phyloP scores from a whole-genome alignment of 257 asterid species.

The Ligustrum vulgare region DNA sequence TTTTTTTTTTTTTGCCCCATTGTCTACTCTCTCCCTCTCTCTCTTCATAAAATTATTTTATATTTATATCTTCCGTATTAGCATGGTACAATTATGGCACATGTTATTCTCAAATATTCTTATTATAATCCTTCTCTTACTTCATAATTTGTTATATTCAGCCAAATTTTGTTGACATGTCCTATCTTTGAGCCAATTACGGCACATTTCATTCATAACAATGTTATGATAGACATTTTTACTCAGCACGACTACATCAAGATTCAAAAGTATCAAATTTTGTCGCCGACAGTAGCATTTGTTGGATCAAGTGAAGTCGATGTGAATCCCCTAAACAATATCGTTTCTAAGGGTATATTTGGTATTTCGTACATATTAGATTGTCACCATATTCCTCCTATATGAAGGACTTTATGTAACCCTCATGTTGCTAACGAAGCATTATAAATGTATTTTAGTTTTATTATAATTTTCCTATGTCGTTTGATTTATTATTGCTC shows the following conservation, averaged over 20 bases:
- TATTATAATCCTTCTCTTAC: slow-evolving; percentile 34
- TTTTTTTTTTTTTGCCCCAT: too few relatives aligned
- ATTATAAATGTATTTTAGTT: too few relatives aligned
- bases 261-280: background rate
- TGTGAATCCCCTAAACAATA: too few relatives aligned
- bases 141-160: slow-evolving; percentile 28
- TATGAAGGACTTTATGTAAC: too few relatives aligned
- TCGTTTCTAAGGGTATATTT: background rate
- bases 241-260: background rate
- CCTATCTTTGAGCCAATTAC: background rate
- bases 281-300: background rate
- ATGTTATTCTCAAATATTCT: slow-evolving; percentile 34
- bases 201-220: background rate
- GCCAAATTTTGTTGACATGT: slow-evolving; percentile 3
- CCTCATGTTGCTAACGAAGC: too few relatives aligned
- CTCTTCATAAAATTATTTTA: too few relatives aligned
- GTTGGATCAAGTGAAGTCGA: slow-evolving; percentile 2
- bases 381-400: background rate
- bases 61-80: too few relatives aligned
- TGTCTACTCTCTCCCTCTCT: too few relatives aligned
- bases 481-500: too few relatives aligned
- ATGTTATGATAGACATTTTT: background rate
- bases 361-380: background rate
- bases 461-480: too few relatives aligned
- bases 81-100: background rate